These are phyloP conservation scores for Crepidotus variabilis DNA, from an alignment of 768 basidiomycete genomes.

Conservation along the genomic window DNA sequence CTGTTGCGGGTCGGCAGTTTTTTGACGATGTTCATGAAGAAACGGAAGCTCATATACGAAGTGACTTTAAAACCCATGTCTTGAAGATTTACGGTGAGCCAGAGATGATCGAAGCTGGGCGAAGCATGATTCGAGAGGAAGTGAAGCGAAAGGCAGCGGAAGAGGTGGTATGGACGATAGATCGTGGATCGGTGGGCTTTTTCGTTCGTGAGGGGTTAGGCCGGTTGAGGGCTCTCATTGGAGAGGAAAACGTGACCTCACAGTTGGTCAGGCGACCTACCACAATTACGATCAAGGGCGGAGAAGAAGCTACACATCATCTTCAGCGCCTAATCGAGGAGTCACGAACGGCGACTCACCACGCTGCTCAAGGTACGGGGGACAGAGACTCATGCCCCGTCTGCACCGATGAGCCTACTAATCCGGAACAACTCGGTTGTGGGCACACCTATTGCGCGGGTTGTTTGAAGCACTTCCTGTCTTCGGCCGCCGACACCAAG, in stretches of 20 bases:
- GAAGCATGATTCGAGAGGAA: conserved; percentile 41
- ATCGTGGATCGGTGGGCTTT: conserved; percentile 38
- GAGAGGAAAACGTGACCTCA: conserved; percentile 50
- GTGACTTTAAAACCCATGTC: conserved; percentile 40
- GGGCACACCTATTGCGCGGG: conserved; percentile 47
- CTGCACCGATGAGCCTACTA: conserved; percentile 42
- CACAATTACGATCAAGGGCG: conserved; percentile 49
- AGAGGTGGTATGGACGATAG: conserved; percentile 23
- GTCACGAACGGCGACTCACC: conserved; percentile 18
- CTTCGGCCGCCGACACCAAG: conserved; percentile 34
- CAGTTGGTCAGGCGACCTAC: conserved; percentile 30
- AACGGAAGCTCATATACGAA: conserved; percentile 39
- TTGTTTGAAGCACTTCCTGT: conserved; percentile 46
- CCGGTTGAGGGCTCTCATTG: conserved; percentile 46
- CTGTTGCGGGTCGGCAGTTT: conserved; percentile 25
- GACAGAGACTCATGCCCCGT: conserved; percentile 42
- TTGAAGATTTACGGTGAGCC: conserved; percentile 46
- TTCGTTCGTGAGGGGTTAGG: conserved; percentile 49
- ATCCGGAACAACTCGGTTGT: conserved; percentile 41
- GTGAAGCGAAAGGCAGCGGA: conserved; percentile 43
- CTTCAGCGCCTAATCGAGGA: conserved; percentile 43
- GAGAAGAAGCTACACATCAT: conserved; percentile 50
- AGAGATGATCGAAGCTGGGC: conserved; percentile 35
- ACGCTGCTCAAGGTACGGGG: conserved; percentile 4
- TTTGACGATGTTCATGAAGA: conserved; percentile 18